phyloP scores from a whole-genome alignment of 2,329 filamentous ascomycete genomes.

The Meredithiella fracta region DNA sequence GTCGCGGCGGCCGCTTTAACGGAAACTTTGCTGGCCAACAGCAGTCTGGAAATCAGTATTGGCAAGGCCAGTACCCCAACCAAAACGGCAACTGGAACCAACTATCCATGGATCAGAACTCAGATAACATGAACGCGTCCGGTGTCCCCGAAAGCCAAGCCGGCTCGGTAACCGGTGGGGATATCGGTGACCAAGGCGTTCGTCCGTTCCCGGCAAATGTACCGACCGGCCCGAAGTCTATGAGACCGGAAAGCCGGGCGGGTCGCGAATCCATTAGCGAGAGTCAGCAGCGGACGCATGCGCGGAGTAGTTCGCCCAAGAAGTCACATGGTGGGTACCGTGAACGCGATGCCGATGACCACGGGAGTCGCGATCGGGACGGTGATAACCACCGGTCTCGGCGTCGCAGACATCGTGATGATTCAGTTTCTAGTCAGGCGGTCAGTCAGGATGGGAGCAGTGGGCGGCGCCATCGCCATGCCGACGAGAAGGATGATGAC shows the following conservation, averaged over 20 bases:
- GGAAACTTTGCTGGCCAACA: conserved; percentile 14
- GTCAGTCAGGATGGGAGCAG: conserved; percentile 15
- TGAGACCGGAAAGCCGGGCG: conserved; percentile 59
- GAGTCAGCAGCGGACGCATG: conserved; percentile 16
- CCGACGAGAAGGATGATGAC: conserved; percentile 5
- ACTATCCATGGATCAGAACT: conserved; percentile 14
- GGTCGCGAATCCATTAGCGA: conserved; percentile 27
- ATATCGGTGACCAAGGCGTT: conserved; percentile 14
- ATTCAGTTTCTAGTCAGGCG: conserved; percentile 19
- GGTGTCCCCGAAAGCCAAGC: conserved; percentile 7
- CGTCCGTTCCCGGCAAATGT: conserved; percentile 34
- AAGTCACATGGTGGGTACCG: conserved; percentile 19
- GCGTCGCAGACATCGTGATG: conserved; percentile 19
- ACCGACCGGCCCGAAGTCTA: conserved; percentile 84
- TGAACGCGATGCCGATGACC: conserved; percentile 2
- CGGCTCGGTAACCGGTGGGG: conserved; percentile 9
- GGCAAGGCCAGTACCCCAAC: conserved; percentile 16
- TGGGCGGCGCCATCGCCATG: conserved; percentile 7
- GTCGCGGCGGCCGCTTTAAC: conserved; percentile 16
- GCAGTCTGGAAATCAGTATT: conserved; percentile 18
- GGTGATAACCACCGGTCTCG: conserved; percentile 11
- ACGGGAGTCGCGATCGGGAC: conserved; percentile 15
- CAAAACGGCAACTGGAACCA: conserved; percentile 21
- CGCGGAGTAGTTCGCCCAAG: conserved; percentile 33
- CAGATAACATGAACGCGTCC: conserved; percentile 11